Base-by-base conservation (phyloP, 176 grass and related monocot species). In the Carex pumila region DNA sequence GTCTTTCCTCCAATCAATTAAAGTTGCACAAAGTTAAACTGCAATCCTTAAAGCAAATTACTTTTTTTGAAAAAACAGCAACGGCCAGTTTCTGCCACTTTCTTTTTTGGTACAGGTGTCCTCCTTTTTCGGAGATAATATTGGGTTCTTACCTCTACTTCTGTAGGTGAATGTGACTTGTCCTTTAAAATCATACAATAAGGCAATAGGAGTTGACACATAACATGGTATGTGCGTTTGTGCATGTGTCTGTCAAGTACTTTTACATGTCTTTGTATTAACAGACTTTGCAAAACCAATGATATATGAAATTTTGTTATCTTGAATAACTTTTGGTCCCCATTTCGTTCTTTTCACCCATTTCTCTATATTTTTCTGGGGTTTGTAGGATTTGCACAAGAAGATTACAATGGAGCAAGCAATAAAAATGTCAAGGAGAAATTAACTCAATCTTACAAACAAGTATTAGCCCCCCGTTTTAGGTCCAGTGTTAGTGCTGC, bases 401-500 rank as follows among this genome's bases (percentile, higher is more conserved):
- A 83, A 9, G 96, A 99, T 62, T 95, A 88, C 53, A 84, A 87
- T 2, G 80, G 71, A 61, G 36, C 43, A 13, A 90, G 88, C 5
- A 88, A 92, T 59, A 87, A 84, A 31, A 88, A 75, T 60, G 93
- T 96, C 79, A 99, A 92, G 85, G 91, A 91, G 57, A 60, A 84
- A 8, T 30, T 99, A 1, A 81, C 94, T 62, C n/a, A 89, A 0
- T 93, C 97, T 0, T 99, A 99, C 91, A 89, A 68, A 84, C 79
- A 62, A 81, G 86, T 88, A 64, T 52, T 99, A 6, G 97, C 83
- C 0, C 90, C 97, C 1, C 84, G 54, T 59, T 93, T 89, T 32
- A 94, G 90, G 85, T 91, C 88, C 4, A 88, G 87, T 66, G 84
- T 95, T 64, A 10, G 0, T 81, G 80, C 72, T 67, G 62, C 11